Evolutionary conservation across 2,329 filamentous ascomycete genomes (phyloP), one percentile per base, ranked within the genome.

Genomic region (Truncatella angustata): DNA sequence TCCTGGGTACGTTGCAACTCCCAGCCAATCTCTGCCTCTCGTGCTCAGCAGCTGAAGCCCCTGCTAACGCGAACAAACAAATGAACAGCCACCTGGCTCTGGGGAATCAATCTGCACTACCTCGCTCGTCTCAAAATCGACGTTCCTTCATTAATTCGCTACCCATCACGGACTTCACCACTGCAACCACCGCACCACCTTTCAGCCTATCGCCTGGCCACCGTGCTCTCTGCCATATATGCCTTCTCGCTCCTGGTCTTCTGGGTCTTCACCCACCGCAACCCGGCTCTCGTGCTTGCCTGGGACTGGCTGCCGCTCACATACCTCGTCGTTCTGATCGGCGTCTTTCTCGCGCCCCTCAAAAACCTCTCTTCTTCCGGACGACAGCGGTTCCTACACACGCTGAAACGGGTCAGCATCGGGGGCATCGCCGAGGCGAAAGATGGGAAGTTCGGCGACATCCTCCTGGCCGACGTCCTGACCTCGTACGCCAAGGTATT

Each of bases 401-500:
- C 85, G 0, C 74, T 97, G 40, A 84, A 84, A 55, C 87, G 94
- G 52, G 85, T 97, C 55, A 84, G 83, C 60, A 74, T 97, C 39
- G 94, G 94, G 21, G 92, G 93, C 0, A 79, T 99, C 21, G 93
- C 94, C 12, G 87, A 93, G 70, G 77, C 89, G 1, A 83, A 89
- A 60, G 89, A 97, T 69, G 91, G 93, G 50, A 96, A 96, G 66
- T 97, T 97, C 63, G 93, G 91, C 51, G 94, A 99, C 66, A 88
- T 97, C 49, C 74, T 99, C 53, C 82, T 99, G 16, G 92, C 94
- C 30, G 94, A 99, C 79, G 93, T 91, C 51, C 73, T 97, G 61
- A 99, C 94, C 37, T 95, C 90, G 63, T 99, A 97, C 69, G 87
- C 93, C 56, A 96, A 95, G 70, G 88, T 97, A 26, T 78, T 96